Conservation (phyloP, 805 yeast species). For the Candida dajiaensis region DNA sequence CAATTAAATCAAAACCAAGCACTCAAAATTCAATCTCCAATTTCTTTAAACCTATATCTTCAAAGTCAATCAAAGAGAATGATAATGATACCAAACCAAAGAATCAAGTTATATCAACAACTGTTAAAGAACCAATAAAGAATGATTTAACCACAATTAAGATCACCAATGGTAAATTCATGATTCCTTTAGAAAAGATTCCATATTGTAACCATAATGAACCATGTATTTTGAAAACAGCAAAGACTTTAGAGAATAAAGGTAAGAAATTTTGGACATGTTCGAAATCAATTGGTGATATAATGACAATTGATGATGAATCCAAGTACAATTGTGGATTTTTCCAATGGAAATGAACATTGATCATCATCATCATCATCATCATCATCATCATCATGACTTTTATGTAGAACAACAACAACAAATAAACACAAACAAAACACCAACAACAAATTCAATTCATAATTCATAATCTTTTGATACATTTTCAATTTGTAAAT, state of each 20-base stretch:
- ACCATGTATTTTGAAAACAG: slow-evolving; percentile 40
- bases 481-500: slow-evolving; percentile 6
- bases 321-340: slow-evolving; percentile 40
- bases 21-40: slow-evolving; percentile 9
- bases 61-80: neutral
- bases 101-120: neutral
- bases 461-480: neutral
- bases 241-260: slow-evolving; percentile 35
- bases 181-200: slow-evolving; percentile 17
- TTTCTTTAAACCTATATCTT: slow-evolving; percentile 10
- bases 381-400: too few relatives aligned
- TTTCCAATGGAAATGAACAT: slow-evolving; percentile 50
- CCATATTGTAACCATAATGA: slow-evolving; percentile 46
- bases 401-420: too few relatives aligned
- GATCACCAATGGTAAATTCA: slow-evolving; percentile 13
- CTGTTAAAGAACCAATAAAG: neutral
- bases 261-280: slow-evolving; percentile 56
- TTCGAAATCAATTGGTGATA: slow-evolving; percentile 15
- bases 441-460: slow-evolving; percentile 1
- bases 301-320: slow-evolving; percentile 10
- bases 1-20: slow-evolving; percentile 1
- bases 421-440: neutral
- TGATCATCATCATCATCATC: too few relatives aligned
- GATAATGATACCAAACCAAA: neutral
- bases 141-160: neutral